Base-by-base conservation (phyloP, 768 basidiomycete species). In the Strobilomyces echinocephalus region DNA sequence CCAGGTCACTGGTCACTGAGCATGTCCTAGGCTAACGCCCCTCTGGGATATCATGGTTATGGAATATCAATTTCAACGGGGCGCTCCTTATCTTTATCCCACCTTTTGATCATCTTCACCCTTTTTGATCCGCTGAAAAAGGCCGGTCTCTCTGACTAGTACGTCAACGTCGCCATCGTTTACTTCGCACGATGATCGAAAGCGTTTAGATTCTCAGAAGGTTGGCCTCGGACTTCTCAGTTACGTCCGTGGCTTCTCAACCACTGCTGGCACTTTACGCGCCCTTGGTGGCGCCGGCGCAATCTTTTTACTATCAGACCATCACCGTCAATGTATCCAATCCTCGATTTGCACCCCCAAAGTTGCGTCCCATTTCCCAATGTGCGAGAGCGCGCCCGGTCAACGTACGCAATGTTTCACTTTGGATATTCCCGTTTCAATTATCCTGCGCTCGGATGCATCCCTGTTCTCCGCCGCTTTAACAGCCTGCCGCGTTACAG, bases 161-260 rank as follows among this genome's bases (percentile, higher is more conserved):
- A 68, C 52, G 60, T 63, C 44, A 53, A 34, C 34, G 55, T 53
- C 53, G 48, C 47, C 38, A 26, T 26, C 43, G 54, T 50, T 57
- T 38, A 42, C 54, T 67, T 63, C 58, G 58, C 57, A 57, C 54
- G 61, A 58, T 61, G 46, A 61, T 64, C 64, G 58, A 63, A 58
- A 59, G 51, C 42, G 60, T 49, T 59, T 55, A 54, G 59, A 63
- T 68, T 61, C 68, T 57, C 66, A 63, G 62, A 68, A 64, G 65
- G 35, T 41, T 64, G 41, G 18, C 68, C 65, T 71, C 67, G 67
- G 67, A 71, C 67, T 71, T 68, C 39, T 61, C 52, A 49, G 38
- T 60, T 69, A 68, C 67, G 58, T 64, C 67, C 67, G 69, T 68
- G 57, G 55, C 69, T 68, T 69, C 69, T 63, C 33, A 46, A 58